phyloP scores from a whole-genome alignment of 169 alveolate genomes.

The Eimeria falciformis region DNA sequence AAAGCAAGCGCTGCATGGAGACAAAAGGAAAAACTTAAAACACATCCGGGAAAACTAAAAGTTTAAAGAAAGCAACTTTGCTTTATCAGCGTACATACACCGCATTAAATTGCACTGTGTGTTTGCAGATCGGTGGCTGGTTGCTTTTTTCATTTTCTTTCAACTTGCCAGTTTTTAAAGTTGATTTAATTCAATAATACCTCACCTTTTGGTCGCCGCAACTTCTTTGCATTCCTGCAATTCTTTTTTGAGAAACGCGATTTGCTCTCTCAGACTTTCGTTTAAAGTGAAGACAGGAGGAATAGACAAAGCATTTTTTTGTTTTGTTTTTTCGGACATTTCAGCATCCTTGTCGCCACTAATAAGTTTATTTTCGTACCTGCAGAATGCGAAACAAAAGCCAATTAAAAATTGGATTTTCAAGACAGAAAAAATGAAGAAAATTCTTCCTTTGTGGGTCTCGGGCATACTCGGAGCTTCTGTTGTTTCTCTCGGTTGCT shows the following conservation, averaged over 20 bases:
- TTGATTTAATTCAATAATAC: background rate
- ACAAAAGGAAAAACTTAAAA: background rate
- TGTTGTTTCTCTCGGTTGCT: too few relatives aligned
- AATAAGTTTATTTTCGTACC: constrained; percentile 28
- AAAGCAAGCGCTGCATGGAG: constrained; percentile 72
- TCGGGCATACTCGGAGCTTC: too few relatives aligned
- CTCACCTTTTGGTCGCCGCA: constrained; percentile 2
- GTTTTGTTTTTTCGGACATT: background rate
- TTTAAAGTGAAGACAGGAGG: constrained; percentile 19
- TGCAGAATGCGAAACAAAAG: background rate
- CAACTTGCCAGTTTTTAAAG: background rate
- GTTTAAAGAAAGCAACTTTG: too few relatives aligned
- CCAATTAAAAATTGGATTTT: too few relatives aligned
- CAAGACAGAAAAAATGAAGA: too few relatives aligned
- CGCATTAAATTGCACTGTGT: background rate
- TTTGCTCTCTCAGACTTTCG: constrained; percentile 9
- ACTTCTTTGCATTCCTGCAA: background rate
- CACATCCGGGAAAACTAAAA: too few relatives aligned
- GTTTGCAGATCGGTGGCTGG: background rate
- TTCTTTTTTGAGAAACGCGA: constrained; percentile 29
- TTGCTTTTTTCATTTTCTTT: background rate
- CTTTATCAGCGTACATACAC: background rate
- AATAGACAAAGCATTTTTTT: background rate
- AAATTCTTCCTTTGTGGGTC: too few relatives aligned
- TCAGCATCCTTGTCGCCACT: background rate